Evolutionary conservation across 2,329 filamentous ascomycete genomes (phyloP).

Genomic region (Saccharata proteae): DNA sequence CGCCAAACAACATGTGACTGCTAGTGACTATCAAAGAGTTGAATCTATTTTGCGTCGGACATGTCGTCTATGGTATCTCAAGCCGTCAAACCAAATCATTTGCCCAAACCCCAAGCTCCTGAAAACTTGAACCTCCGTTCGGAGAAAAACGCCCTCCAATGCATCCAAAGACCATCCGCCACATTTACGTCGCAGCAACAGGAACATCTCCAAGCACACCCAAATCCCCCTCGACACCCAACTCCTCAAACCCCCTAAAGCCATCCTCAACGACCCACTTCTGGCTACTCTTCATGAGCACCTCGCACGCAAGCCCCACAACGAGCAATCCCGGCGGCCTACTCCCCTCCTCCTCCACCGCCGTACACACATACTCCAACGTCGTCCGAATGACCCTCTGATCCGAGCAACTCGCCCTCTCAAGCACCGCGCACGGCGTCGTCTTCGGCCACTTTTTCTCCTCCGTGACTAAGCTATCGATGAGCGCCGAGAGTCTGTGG

Average conservation of each 20-base stretch:
- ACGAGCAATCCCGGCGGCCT: conserved; percentile 81
- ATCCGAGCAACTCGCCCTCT: conserved; percentile 86
- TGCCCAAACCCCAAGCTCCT: no score
- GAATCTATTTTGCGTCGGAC: no score
- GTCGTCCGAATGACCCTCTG: conserved; percentile 88
- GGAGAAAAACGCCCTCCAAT: no score
- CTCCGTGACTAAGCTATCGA: conserved; percentile 47
- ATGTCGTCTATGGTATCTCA: no score
- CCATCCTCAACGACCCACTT: conserved; percentile 83
- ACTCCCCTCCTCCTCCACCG: conserved; percentile 80
- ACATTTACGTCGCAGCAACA: no score
- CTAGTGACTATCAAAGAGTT: no score
- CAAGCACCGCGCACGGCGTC: conserved; percentile 88
- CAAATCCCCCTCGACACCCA: conserved; percentile 22
- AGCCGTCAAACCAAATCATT: no score
- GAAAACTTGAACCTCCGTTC: no score
- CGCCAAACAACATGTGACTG: no score
- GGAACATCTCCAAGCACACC: no score
- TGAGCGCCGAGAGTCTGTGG: conserved; percentile 65
- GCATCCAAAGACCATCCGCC: no score
- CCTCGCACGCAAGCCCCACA: conserved; percentile 72
- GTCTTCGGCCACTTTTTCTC: conserved; percentile 50
- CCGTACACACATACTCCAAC: conserved; percentile 62
- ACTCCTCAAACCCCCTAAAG: conserved; percentile 57
- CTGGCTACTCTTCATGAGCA: conserved; percentile 50